A percentile compares a stretch with the other conserved stretches of the same genome.
These are phyloP conservation scores for Russula virescens DNA, from an alignment of 768 basidiomycete genomes.

Conservation along the genomic window DNA sequence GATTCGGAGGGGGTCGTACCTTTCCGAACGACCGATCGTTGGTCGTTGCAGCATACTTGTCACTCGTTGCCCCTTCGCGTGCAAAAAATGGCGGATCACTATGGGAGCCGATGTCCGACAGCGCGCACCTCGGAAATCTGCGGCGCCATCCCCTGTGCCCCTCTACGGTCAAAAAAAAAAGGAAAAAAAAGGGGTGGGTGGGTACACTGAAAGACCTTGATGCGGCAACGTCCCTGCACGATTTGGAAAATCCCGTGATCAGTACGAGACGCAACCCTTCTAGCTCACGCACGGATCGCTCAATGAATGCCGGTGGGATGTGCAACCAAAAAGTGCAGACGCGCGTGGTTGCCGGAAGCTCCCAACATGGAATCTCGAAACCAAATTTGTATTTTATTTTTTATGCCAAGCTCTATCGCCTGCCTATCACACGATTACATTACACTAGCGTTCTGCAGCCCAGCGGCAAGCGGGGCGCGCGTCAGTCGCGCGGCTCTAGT, in stretches of 20 bases:
- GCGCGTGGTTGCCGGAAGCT: background rate
- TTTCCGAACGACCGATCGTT: background rate
- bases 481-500: background rate
- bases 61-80: too few species aligned
- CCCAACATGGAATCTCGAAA: background rate
- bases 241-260: background rate
- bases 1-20: background rate
- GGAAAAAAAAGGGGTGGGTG: too few species aligned
- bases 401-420: too few species aligned
- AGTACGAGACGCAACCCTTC: constrained; percentile 3
- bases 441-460: too few species aligned
- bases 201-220: background rate
- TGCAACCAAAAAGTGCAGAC: background rate
- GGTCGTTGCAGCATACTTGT: background rate
- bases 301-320: background rate
- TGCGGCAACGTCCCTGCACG: background rate
- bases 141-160: background rate
- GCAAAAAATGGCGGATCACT: constrained; percentile 4
- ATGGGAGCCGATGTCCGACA: background rate
- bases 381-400: background rate
- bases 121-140: background rate
- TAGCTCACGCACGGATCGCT: background rate
- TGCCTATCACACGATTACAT: background rate
- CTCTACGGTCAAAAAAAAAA: background rate
- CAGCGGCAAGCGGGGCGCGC: background rate